Percentiles rank a stretch among this genome's conserved stretches.
Evolutionary conservation across 768 basidiomycete species (phyloP).

Genomic region (Suillus variegatus): DNA sequence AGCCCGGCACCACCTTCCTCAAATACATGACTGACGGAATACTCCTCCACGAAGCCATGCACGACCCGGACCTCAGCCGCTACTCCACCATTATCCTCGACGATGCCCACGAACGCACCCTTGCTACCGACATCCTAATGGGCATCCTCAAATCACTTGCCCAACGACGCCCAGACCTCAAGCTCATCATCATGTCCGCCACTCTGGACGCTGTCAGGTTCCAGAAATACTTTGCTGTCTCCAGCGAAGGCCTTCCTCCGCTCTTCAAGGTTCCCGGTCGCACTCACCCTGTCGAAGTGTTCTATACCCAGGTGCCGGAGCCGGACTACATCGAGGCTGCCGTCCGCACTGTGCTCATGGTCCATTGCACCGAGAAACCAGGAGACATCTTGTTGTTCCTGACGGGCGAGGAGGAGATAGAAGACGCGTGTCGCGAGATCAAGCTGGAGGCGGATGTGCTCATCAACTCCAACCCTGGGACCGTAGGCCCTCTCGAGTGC

Average conservation of each 20-base stretch:
- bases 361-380: constrained; percentile 91
- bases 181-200: constrained; percentile 98
- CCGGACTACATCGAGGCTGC: constrained; percentile 97
- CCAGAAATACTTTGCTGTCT: constrained; percentile 85
- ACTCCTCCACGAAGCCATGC: constrained; percentile 98
- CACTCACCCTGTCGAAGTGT: constrained; percentile 94
- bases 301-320: constrained; percentile 90
- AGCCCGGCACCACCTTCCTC: constrained; percentile 92
- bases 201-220: constrained; percentile 97
- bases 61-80: constrained; percentile 85
- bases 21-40: constrained; percentile 99
- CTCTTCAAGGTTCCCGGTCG: constrained; percentile 91
- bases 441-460: constrained; percentile 89
- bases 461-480: constrained; percentile 62
- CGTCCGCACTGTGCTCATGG: constrained; percentile 94
- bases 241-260: constrained; percentile 51
- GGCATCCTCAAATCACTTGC: constrained; percentile 88
- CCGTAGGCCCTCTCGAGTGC: constrained; percentile 85
- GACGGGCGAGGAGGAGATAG: constrained; percentile 98
- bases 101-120: constrained; percentile 97
- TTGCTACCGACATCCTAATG: constrained; percentile 99
- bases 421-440: constrained; percentile 93
- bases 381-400: constrained; percentile 95
- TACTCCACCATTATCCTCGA: constrained; percentile 99
- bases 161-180: constrained; percentile 81